Evolutionary conservation across 306 rosid species (phyloP), one percentile per base, ranked within the genome.

Genomic region (Prunus fruticosa): DNA sequence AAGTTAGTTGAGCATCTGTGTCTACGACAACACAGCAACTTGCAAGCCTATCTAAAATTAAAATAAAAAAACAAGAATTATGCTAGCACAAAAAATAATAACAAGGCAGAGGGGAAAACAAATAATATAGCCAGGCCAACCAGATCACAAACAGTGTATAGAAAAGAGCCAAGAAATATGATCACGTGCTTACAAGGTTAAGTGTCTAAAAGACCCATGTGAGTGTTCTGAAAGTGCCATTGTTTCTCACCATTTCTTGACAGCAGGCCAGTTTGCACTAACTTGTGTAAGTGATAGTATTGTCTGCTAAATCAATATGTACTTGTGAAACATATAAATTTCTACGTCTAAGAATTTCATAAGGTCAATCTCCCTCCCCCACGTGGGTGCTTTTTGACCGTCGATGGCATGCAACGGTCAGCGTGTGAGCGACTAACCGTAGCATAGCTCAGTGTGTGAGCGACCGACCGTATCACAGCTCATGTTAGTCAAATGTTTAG

Each of bases 141-240:
- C 76, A 73, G 70, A 71, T 28, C 80, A 52, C 68, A 62, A 54
- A 27, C 14, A 50, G 18, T 23, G 52, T 47, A 22, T 41, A 20
- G 82, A 81, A 78, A 84, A 79, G 73, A 62, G 88, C 84, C 84
- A 80, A 81, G 61, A 82, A 49, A 74, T 71, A 68, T 50, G 53
- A 74, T 72, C 76, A 67, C n/a, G 50, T 73, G 54, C 70, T 3
- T 16, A 25, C n/a, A 38, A 57, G 28, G 38, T 20, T 25, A 25
- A 25, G 64, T 3, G 45, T 7, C 45, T 1, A 34, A 61, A 74
- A 54, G 54, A 78, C 76, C 83, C 91, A 88, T 78, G 96, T 85
- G 87, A 81, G 70, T 78, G 64, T 50, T 79, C 72, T 76, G 69
- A 72, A 47, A 78, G 64, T 82, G 25, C 75, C 61, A 77, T 77